A percentile compares a stretch with the other conserved stretches of the same genome.
Evolutionary conservation across 495 filamentous ascomycete genomes (phyloP).

Genomic region (Penicillium pancosmium): DNA sequence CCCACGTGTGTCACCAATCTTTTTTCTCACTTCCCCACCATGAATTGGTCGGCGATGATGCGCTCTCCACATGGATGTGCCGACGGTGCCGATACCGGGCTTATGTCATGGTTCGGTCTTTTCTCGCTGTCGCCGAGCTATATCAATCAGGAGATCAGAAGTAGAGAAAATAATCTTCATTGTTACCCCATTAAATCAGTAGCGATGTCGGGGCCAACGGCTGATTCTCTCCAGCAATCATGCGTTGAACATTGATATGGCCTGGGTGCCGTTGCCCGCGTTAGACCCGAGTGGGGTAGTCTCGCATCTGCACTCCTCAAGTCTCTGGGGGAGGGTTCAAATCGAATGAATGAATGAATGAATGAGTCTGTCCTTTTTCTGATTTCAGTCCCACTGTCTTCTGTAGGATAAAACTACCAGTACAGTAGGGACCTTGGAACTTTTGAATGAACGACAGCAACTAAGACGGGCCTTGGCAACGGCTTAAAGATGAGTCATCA

Average conservation of each 20-base stretch:
- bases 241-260: too few relatives aligned
- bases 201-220: not conserved
- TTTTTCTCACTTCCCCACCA: slow-evolving; percentile 16
- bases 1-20: slow-evolving; percentile 13
- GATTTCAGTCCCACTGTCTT: too few relatives aligned
- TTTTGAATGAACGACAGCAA: not conserved
- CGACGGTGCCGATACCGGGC: slow-evolving; percentile 22
- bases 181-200: not conserved
- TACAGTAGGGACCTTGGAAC: not conserved
- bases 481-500: not conserved
- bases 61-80: slow-evolving; percentile 14
- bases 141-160: not conserved
- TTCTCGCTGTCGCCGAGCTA: slow-evolving; percentile 10
- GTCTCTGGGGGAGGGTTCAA: too few relatives aligned
- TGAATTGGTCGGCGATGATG: slow-evolving; percentile 17
- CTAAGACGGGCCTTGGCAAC: not conserved
- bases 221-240: too few relatives aligned
- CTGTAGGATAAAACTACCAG: not conserved
- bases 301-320: too few relatives aligned
- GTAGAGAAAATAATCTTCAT: not conserved
- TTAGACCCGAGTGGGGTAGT: too few relatives aligned
- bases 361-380: too few relatives aligned
- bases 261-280: too few relatives aligned
- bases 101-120: slow-evolving; percentile 24
- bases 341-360: too few relatives aligned